A percentile compares a stretch with the other conserved stretches of the same genome.
Evolutionary conservation across 208 protist genomes (phyloP).

Genomic region (Trypanosoma boissoni): DNA sequence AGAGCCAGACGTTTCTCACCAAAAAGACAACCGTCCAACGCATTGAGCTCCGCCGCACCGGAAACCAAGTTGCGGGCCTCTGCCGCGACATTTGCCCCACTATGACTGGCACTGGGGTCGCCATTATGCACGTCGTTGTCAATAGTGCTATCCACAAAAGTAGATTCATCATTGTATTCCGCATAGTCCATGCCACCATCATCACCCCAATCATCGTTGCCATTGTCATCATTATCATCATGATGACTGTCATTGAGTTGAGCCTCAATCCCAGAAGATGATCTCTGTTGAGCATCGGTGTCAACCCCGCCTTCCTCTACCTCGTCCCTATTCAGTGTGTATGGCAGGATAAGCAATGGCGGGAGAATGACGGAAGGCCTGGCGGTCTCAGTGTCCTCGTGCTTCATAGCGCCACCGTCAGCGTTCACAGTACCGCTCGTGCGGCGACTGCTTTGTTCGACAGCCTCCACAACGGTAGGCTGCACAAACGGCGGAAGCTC

Average conservation of each 20-base stretch:
- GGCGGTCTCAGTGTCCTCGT: conserved; percentile 7
- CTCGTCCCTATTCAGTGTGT: conserved; percentile 14
- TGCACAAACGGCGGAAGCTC: conserved; percentile 1
- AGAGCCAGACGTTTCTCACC: conserved; percentile 61
- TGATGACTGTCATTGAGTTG: conserved; percentile 6
- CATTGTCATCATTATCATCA: conserved; percentile 14
- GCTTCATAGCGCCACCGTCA: neutral
- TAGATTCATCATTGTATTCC: conserved; percentile 1
- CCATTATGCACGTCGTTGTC: conserved; percentile 4
- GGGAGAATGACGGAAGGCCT: conserved; percentile 29
- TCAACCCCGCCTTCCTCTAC: neutral
- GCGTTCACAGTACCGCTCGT: neutral
- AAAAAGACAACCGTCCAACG: conserved; percentile 51
- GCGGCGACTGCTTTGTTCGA: conserved; percentile 9
- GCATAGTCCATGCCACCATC: conserved; percentile 22
- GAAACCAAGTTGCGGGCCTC: conserved; percentile 61
- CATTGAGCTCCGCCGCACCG: conserved; percentile 58
- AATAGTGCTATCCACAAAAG: neutral
- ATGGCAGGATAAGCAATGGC: conserved; percentile 45
- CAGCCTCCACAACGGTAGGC: neutral
- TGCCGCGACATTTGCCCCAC: no score
- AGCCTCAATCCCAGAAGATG: no score
- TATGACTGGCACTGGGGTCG: no score
- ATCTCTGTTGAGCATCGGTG: no score
- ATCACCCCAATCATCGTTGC: conserved; percentile 22